Evolutionary conservation across 495 filamentous ascomycete genomes (phyloP), one percentile per base, ranked within the genome.

Genomic region (Penicillium coffeae): DNA sequence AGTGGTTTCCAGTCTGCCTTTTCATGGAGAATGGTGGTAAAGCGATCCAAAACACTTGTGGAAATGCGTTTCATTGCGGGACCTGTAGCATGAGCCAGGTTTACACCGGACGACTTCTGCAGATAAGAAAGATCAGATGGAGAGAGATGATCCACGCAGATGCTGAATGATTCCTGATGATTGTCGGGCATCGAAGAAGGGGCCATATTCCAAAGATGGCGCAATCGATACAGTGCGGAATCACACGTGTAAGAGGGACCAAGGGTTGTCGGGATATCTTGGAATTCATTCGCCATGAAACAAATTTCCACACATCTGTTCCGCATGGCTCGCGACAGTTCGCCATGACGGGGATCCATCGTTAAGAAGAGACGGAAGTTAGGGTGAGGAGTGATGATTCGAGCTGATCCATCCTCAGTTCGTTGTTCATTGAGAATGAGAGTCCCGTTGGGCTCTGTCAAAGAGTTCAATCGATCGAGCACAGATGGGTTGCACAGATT

Each of bases 401-500:
- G 81, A 30, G 91, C 85, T 50, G 87, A 85, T 13, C 93, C 94
- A 63, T 92, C 83, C 15, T 83, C 78, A 25, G 79, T 85, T 46
- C 84, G 85, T 64, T 97, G 90, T 58, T 97, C 94, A 55, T 95
- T 96, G 53, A 99, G 84, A 56, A 85, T 88, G 15, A 99, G 74
- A 43, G 79, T 78, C 8, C 94, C 94, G 59, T 90, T 86, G 1
- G 88, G 88, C 64, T 99, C 94, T 1, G 96, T 84, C 30, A 99
- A 69, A 0, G 94, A 96, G 60, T 99, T 99, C 54, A 99, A 66
- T 57, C 94, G 78, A 62, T 99, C 94, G 2, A 99, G 81, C 9
- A 97, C 92, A 3, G 93, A 96, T 4, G 92, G 82, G 55, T 84
- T 95, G 64, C 94, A 99, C 13, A 97, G 75, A 58, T 99, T 99